Evolutionary conservation across 2,329 filamentous ascomycete genomes (phyloP), one percentile per base, ranked within the genome.

Genomic region (Clonostachys solani): DNA sequence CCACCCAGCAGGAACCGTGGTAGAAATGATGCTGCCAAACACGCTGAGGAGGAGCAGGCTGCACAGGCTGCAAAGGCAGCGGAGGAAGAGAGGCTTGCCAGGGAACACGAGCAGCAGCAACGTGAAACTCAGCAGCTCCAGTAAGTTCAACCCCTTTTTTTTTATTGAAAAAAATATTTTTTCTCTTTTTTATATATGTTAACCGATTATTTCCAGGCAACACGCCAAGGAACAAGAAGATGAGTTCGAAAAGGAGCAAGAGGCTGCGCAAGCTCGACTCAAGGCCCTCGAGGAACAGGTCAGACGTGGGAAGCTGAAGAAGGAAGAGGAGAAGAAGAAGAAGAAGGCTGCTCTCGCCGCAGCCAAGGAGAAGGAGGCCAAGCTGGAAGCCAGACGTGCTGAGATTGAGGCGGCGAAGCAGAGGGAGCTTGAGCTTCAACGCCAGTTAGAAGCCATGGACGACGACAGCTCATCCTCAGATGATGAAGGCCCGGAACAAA

Each of bases 271-370:
- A 56, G 87, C 88, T 52, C 89, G 92, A 44, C 78, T 97, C 19
- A 89, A 84, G 62, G 91, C 90, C 15, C 80, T 99, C 9, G 92
- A 99, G 67, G 91, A 97, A 63, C 91, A 96, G 66, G 91, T 97
- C 45, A 86, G 85, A 52, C 89, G 92, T 62, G 90, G 92, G 59
- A 99, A 97, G 72, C 72, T 97, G 45, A 92, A 90, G 75, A 97
- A 96, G 68, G 88, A 95, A 56, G 94, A 99, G 65, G 94, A 96
- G 71, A 96, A 95, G 75, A 89, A 86, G 52, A 86, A 81, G 57
- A 94, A 91, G 74, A 92, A 96, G 71, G 92, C 90, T 18, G 91
- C 91, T 10, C 77, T 88, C 60, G 87, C 87, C 44, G 89, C 94
- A 56, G 83, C 91, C 8, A 92, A 90, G 66, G 89, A 96, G 58